Evolutionary conservation across 345 rosid species (phyloP).

Genomic region (Citrus australasica): DNA sequence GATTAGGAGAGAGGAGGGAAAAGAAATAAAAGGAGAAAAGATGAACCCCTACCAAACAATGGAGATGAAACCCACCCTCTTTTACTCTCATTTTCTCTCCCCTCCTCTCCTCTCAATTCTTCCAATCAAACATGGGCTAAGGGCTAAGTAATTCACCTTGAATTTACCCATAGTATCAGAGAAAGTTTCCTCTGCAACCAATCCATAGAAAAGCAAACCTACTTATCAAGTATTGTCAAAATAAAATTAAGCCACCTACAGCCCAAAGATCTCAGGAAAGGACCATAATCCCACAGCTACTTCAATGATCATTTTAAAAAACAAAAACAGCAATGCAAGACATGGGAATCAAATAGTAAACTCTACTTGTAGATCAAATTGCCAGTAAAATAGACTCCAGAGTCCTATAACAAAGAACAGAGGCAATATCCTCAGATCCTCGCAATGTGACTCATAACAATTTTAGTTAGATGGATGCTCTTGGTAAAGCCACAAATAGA

Average conservation of each 20-base stretch:
- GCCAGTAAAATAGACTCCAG: background rate
- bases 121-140: background rate
- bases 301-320: too few species aligned
- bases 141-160: background rate
- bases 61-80: too few species aligned
- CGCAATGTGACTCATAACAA: background rate
- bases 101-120: too few species aligned
- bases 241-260: too few species aligned
- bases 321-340: too few species aligned
- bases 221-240: background rate
- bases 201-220: background rate
- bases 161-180: background rate
- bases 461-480: background rate
- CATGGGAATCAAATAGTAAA: background rate
- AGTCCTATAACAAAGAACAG: too few species aligned
- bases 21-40: too few species aligned
- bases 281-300: too few species aligned
- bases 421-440: background rate
- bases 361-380: background rate
- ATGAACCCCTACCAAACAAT: too few species aligned
- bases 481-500: background rate
- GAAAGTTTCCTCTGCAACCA: background rate
- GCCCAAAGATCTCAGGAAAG: too few species aligned
- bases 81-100: too few species aligned
- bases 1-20: too few species aligned